phyloP scores from a whole-genome alignment of 1,284 basidiomycete species.

The Mycosarcoma maydis region DNA sequence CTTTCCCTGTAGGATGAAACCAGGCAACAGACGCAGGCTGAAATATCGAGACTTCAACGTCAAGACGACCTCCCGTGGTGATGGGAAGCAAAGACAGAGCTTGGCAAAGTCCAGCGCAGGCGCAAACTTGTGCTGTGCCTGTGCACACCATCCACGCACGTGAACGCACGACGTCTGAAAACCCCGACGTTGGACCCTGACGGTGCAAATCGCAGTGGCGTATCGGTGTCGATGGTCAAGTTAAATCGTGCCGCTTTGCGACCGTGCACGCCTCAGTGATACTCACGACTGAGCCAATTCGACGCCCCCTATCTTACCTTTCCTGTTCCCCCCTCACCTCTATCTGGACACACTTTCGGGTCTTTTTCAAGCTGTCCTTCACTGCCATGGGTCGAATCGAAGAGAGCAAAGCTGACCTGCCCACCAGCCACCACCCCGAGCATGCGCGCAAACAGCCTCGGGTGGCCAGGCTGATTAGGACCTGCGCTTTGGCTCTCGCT shows the following conservation, averaged over 20 bases:
- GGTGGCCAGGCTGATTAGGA: neutral
- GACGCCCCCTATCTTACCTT: neutral
- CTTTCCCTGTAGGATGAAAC: no score
- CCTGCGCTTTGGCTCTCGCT: conserved; percentile 3
- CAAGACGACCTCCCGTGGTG: neutral
- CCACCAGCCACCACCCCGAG: neutral
- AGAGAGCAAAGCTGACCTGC: conserved; percentile 6
- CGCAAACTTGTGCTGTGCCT: no score
- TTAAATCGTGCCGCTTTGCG: no score
- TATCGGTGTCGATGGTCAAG: no score
- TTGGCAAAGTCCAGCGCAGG: neutral
- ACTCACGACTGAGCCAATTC: neutral
- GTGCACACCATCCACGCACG: no score
- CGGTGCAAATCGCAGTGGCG: no score
- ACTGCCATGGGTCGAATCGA: conserved; percentile 9
- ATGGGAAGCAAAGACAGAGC: neutral
- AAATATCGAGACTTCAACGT: neutral
- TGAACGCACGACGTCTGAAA: conserved; percentile 6
- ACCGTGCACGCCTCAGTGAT: conserved; percentile 3
- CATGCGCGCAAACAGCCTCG: neutral
- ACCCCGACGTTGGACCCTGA: conserved; percentile 1
- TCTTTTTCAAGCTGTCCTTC: neutral
- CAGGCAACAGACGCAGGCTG: no score
- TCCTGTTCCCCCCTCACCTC: no score
- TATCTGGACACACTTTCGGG: neutral